Base-by-base conservation (phyloP, 192 early-diverging fungal species). In the Radiomyces spectabilis region DNA sequence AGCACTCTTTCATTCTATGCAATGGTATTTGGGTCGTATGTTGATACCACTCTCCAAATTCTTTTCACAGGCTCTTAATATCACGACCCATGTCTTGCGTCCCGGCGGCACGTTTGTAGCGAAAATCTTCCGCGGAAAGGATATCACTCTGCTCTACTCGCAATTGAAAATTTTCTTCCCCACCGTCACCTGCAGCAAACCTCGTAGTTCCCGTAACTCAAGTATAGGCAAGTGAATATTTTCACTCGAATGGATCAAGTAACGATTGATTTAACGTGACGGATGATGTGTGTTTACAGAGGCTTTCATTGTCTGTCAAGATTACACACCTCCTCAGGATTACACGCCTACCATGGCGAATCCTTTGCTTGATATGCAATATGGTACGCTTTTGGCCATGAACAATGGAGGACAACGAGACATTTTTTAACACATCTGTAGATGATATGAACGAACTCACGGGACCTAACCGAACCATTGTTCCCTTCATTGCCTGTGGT, bases 91-190 rank as follows among this genome's bases (percentile, higher is more conserved):
- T 53, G 87, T 99, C 4, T 76, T 99, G 47, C 78, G 82, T 7
- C 82, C 76, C 0, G 93, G 95, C 4, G 95, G 97, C 59, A 85
- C 87, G 1, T 99, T 99, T 82, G 85, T 97, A 21, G 94, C 97
- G 46, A 99, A 99, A 68, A 99, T 99, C 48, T 97, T 99, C 63
- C 81, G 92, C 38, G 93, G 93, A 21, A 91, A 91, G 66, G 97
- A 99, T 61, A 86, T 95, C 35, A 88, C 90, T 18, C 62, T 99
- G 52, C 72, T 99, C 24, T 90, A 90, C 51, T 81, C 91, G 5
- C 94, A 97, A 66, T 81, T 99, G 68, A 85, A 88, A 63, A 65
- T 88, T 4, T 97, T 96, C 59, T 99, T 99, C 75, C 72, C 76
- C n/a, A 66, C 64, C 0, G 97, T 99, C n/a, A 86, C 85, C 16